Evolutionary conservation across 192 early-diverging fungal genomes (phyloP), one percentile per base, ranked within the genome.

Genomic region (Lobosporangium transversale): DNA sequence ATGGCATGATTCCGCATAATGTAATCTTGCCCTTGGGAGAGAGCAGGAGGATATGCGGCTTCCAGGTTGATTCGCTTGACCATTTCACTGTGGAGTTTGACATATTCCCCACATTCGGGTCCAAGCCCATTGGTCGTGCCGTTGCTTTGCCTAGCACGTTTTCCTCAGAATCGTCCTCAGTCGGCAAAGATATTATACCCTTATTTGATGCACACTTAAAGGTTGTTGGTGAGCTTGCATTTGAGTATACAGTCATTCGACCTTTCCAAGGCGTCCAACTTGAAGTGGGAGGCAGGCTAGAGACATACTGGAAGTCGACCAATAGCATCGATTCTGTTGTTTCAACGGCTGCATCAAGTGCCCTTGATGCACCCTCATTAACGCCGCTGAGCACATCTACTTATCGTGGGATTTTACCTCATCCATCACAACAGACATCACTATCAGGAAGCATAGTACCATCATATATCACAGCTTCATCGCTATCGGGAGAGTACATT

Each of bases 221-320:
- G 59, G 89, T 97, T 0, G 91, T 99, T 23, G 98, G 96, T 0
- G 94, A 99, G 70, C 62, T 98, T 11, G 79, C 87, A 23, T 95
- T 97, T 63, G 90, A 89, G 55, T 93, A 88, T 58, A 83, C 89
- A 15, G 85, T 96, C 4, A 87, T 99, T 26, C 86, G 87, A 56
- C 94, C 98, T 1, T 96, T 99, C 75, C 84, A 84, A 40, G 95
- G 95, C 32, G 89, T 93, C 2, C 86, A 89, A 32, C 80, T 99
- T 64, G 90, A 93, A 79, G 96, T 98, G 68, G 98, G 95, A 20
- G 98, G 98, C 23, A 90, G 91, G 40, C 90, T 98, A 26, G 96
- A 97, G 68, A 99, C 98, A 0, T 99, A 99, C 75, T 99, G 98
- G 98, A 99, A 98, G 82, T 93, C 95, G 12, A 97, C 95, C 2